Evolutionary conservation across 768 basidiomycete genomes (phyloP), one percentile per base, ranked within the genome.

Genomic region (Russula sp.): DNA sequence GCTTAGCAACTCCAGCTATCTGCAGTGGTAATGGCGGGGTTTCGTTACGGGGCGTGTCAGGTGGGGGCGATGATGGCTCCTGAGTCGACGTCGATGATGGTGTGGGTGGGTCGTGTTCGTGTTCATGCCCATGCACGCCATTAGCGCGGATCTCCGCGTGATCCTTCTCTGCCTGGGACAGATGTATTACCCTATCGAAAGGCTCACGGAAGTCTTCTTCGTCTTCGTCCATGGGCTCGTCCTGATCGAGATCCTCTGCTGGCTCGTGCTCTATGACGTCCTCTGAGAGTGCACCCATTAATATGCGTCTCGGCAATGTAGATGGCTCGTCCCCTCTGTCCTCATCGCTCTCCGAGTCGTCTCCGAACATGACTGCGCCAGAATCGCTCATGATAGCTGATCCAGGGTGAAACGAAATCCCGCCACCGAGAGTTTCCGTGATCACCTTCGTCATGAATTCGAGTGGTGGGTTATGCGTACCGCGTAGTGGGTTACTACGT

Each of bases 401-500:
- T 38, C 80, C 81, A 8, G 83, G 86, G 64, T 79, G 76, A 72
- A 87, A 88, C 18, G 86, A 85, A 64, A 92, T 87, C 38, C 88
- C 87, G 8, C 44, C 60, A 54, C 49, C 57, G 18, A 57, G 59
- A 50, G 11, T 50, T 20, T 58, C 61, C 42, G 55, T 54, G 20
- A 67, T 65, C 36, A 65, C 67, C 50, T 68, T 59, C 26, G 64
- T 62, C 24, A 67, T 63, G 16, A 69, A 42, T 20, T 69, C 64
- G 52, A 55, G 32, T 51, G 62, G 53, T 10, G 52, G 18, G 16
- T 50, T 40, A 44, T 57, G 59, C 34, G 59, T 14, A 36, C 59
- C 64, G 14, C 55, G 46, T 11, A 57, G 6, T 18, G 60, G 50
- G 55, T 20, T n/a, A 61, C 14, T 57, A 9, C 64, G 59, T 1